Percentiles rank a stretch among this genome's conserved stretches.
These are phyloP conservation scores for Boletus mariae DNA, from an alignment of 1,284 basidiomycete genomes.

Conservation along the genomic window DNA sequence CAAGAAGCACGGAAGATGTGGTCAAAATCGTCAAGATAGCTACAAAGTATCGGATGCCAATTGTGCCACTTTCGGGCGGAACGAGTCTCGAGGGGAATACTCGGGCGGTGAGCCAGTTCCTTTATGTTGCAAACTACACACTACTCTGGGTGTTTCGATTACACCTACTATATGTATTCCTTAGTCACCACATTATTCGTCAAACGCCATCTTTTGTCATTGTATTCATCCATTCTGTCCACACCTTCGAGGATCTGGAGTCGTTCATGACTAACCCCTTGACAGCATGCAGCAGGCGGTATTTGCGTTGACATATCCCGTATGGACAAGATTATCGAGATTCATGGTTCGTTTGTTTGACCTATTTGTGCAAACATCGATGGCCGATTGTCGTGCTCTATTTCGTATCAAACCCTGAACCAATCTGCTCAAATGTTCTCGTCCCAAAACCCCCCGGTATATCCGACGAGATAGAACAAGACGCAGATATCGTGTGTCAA, in stretches of 20 bases:
- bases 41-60: conserved; percentile 61
- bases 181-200: not conserved
- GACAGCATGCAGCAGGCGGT: conserved; percentile 55
- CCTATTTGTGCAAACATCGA: not conserved
- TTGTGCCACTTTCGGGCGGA: conserved; percentile 69
- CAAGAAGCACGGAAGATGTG: conserved; percentile 62
- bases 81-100: conserved; percentile 69
- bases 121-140: not conserved
- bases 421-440: not conserved
- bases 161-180: not conserved
- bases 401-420: not conserved
- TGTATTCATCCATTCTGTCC: not conserved
- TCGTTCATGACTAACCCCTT: conserved; percentile 7
- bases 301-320: conserved; percentile 82
- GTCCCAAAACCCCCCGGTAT: not conserved
- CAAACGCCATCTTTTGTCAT: no score
- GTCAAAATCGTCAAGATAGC: conserved; percentile 66
- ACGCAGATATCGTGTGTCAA: conserved; percentile 80
- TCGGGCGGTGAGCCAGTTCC: conserved; percentile 47
- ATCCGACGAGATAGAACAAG: conserved; percentile 50
- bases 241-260: not conserved
- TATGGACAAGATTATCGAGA: conserved; percentile 82
- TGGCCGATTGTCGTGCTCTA: not conserved
- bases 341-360: conserved; percentile 54
- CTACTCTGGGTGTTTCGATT: not conserved